Evolutionary conservation across 1,139 yeast genomes (phyloP).

Genomic region (Taiozyma onychis): DNA sequence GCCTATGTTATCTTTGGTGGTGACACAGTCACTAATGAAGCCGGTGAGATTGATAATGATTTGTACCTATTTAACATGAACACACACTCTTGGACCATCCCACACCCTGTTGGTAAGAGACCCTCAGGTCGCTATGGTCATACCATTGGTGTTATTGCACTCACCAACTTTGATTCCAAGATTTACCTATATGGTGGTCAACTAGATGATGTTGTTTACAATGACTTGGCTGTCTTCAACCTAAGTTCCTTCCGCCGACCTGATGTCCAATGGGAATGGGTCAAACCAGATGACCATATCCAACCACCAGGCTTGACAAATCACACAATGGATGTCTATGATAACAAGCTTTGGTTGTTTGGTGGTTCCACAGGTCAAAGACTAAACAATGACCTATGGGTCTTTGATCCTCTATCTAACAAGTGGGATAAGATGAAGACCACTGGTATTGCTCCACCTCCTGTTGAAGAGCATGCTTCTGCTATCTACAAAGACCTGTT

Average conservation of each 20-base stretch:
- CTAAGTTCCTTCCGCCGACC: constrained; percentile 83
- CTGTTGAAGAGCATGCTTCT: constrained; percentile 90
- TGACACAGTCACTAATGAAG: constrained; percentile 77
- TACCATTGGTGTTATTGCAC: constrained; percentile 55
- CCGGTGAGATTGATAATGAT: constrained; percentile 81
- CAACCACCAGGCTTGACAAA: constrained; percentile 91
- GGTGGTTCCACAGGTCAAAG: constrained; percentile 85
- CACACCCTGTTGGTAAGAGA: constrained; percentile 72
- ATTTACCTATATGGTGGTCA: constrained; percentile 94
- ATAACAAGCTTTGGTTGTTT: constrained; percentile 80
- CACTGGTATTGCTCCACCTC: constrained; percentile 62
- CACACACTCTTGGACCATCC: constrained; percentile 86
- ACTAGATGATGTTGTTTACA: constrained; percentile 79
- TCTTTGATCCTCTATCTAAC: constrained; percentile 64
- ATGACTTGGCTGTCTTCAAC: constrained; percentile 83
- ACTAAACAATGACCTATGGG: constrained; percentile 75
- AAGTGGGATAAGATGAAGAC: constrained; percentile 51
- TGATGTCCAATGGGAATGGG: constrained; percentile 76
- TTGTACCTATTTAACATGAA: constrained; percentile 86
- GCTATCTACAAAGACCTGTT: constrained; percentile 73
- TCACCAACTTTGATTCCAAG: constrained; percentile 62
- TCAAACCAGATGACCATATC: constrained; percentile 45
- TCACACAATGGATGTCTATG: constrained; percentile 81
- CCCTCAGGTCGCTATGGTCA: constrained; percentile 96
- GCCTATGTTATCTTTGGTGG: constrained; percentile 97